Conservation (phyloP, 2,329 filamentous ascomycete species). For the Colletotrichum orbiculare region DNA sequence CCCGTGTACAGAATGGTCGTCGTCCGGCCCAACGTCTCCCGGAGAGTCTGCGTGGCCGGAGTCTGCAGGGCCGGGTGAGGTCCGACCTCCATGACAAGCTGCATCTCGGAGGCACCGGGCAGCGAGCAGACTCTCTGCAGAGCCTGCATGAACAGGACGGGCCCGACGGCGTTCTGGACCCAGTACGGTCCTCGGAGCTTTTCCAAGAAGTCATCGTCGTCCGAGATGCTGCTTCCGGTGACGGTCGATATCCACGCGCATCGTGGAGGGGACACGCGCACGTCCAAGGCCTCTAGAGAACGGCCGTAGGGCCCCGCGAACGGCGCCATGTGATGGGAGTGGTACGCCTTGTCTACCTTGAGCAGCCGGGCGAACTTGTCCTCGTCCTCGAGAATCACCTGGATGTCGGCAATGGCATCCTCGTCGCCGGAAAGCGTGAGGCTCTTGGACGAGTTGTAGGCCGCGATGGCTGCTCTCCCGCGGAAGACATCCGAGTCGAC, state of each 20-base stretch:
- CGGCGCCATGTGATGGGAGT: constrained; percentile 23
- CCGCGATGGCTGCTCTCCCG: constrained; percentile 7
- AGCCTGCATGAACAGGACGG: neutral
- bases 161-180: neutral
- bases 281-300: neutral
- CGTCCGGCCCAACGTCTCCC: neutral
- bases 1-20: too few species aligned
- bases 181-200: neutral
- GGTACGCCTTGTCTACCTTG: constrained; percentile 38
- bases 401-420: neutral
- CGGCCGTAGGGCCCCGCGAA: neutral
- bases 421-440: constrained; percentile 23
- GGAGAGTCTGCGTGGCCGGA: neutral
- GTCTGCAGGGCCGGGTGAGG: neutral
- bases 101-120: too few species aligned
- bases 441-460: constrained; percentile 24
- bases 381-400: constrained; percentile 1
- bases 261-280: neutral
- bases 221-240: neutral
- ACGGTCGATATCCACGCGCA: constrained; percentile 2
- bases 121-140: neutral
- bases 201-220: neutral
- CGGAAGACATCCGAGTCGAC: neutral
- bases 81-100: neutral
- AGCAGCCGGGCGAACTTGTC: constrained; percentile 39